phyloP scores from a whole-genome alignment of 2,329 filamentous ascomycete species.

The Tolypocladium guangdongense region DNA sequence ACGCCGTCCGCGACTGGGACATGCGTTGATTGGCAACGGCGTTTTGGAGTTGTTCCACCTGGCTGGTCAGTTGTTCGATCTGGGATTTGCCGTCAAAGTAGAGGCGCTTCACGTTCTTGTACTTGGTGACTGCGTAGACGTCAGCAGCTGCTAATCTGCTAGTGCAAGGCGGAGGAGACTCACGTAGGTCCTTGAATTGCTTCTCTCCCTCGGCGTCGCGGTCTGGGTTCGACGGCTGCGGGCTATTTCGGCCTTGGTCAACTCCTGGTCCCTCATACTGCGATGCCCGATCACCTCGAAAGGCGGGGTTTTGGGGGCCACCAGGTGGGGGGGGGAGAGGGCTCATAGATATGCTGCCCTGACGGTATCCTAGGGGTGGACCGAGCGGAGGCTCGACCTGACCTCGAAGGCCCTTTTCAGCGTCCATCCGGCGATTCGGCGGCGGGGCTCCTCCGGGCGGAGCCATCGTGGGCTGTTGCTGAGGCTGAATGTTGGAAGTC shows the following conservation, averaged over 20 bases:
- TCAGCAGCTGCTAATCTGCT: not conserved
- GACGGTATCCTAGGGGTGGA: slow-evolving; percentile 40
- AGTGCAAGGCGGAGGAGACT: slow-evolving; percentile 10
- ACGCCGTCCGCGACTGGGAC: slow-evolving; percentile 83
- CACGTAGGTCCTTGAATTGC: slow-evolving; percentile 47
- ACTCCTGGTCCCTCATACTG: slow-evolving; percentile 33
- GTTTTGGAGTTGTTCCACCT: slow-evolving; percentile 92
- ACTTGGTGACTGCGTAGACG: slow-evolving; percentile 64
- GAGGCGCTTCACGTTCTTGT: slow-evolving; percentile 94
- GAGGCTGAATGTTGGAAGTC: slow-evolving; percentile 13
- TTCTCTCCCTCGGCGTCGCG: slow-evolving; percentile 39
- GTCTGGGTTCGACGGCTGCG: slow-evolving; percentile 36
- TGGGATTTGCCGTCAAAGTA: slow-evolving; percentile 94
- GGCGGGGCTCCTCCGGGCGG: slow-evolving; percentile 32
- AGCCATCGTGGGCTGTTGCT: slow-evolving; percentile 33
- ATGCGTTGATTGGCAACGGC: slow-evolving; percentile 94
- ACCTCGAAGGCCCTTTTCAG: slow-evolving; percentile 34
- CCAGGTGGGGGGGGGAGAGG: slow-evolving; percentile 28
- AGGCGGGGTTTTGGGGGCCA: slow-evolving; percentile 21
- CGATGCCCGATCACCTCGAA: slow-evolving; percentile 26
- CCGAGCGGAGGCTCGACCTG: slow-evolving; percentile 32
- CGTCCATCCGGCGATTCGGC: slow-evolving; percentile 36
- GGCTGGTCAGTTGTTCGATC: slow-evolving; percentile 75
- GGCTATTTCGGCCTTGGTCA: slow-evolving; percentile 44
- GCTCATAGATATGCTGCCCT: slow-evolving; percentile 34